phyloP scores from a whole-genome alignment of 495 filamentous ascomycete species.

The Thermothielavioides terrestris region DNA sequence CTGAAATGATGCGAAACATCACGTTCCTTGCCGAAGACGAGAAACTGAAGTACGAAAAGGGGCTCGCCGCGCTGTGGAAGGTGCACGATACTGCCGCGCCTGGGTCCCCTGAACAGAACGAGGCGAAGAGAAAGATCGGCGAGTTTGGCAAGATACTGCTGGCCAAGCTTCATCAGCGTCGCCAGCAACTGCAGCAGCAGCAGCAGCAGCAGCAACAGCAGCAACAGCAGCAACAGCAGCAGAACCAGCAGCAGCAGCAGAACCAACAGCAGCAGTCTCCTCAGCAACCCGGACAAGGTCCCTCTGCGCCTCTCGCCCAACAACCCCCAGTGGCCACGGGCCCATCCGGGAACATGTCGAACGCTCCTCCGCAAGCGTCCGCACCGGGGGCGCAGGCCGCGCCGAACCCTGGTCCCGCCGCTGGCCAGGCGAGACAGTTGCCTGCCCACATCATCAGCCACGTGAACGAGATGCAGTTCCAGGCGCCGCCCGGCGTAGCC shows the following conservation, averaged over 20 bases:
- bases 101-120: slow-evolving; percentile 47
- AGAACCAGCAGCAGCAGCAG: slow-evolving; percentile 9
- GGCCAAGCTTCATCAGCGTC: slow-evolving; percentile 40
- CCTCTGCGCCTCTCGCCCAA: slow-evolving; percentile 3
- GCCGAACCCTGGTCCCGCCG: neutral
- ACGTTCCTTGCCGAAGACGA: slow-evolving; percentile 46
- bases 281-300: slow-evolving; percentile 11
- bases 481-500: slow-evolving; percentile 12
- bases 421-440: slow-evolving; percentile 7
- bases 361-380: slow-evolving; percentile 1
- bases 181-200: slow-evolving; percentile 12
- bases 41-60: slow-evolving; percentile 55
- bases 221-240: slow-evolving; percentile 11
- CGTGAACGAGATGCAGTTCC: slow-evolving; percentile 29
- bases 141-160: slow-evolving; percentile 57
- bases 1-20: slow-evolving; percentile 42
- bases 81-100: slow-evolving; percentile 50
- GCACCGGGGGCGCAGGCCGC: neutral
- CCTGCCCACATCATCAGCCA: slow-evolving; percentile 31
- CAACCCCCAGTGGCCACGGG: neutral
- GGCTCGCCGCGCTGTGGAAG: slow-evolving; percentile 53
- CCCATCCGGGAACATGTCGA: neutral
- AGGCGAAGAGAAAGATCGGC: slow-evolving; percentile 55
- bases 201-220: slow-evolving; percentile 22
- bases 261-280: neutral